Percentiles rank a stretch among this genome's conserved stretches.
Evolutionary conservation across 2,329 filamentous ascomycete species (phyloP).

Genomic region (Aspergillus aculeatus): DNA sequence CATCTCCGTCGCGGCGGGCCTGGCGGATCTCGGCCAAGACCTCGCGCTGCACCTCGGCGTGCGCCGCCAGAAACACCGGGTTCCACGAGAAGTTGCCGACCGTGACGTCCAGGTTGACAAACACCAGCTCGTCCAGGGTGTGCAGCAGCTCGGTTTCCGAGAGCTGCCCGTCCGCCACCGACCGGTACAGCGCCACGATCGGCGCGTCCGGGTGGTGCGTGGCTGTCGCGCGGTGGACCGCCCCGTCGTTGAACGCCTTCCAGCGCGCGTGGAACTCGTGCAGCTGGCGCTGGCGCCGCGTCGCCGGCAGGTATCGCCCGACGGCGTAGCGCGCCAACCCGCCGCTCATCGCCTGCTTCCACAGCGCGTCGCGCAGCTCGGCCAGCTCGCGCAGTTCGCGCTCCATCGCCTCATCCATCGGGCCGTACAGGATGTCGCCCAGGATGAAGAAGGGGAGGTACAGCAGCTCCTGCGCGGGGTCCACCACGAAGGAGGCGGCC

Average conservation of each 20-base stretch:
- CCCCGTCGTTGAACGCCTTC: slow-evolving; percentile 35
- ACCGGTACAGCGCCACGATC: slow-evolving; percentile 11
- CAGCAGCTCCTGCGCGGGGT: slow-evolving; percentile 33
- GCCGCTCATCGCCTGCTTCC: slow-evolving; percentile 35
- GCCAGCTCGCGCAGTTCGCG: slow-evolving; percentile 21
- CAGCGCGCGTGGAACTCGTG: slow-evolving; percentile 31
- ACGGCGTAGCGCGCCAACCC: slow-evolving; percentile 32
- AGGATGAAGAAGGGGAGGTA: slow-evolving; percentile 42
- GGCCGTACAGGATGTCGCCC: slow-evolving; percentile 42
- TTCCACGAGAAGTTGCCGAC: slow-evolving; percentile 46
- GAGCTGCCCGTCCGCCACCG: slow-evolving; percentile 22
- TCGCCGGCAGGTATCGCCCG: slow-evolving; percentile 14
- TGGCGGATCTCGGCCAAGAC: slow-evolving; percentile 19
- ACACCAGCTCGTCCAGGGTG: slow-evolving; percentile 50
- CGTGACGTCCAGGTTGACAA: slow-evolving; percentile 51
- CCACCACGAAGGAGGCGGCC: not conserved
- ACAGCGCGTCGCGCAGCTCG: slow-evolving; percentile 34
- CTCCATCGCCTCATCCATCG: slow-evolving; percentile 23
- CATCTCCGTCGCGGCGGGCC: not conserved
- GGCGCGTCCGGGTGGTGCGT: slow-evolving; percentile 5
- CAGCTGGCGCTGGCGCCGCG: slow-evolving; percentile 26
- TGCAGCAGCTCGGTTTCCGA: slow-evolving; percentile 36
- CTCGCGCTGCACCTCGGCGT: slow-evolving; percentile 32
- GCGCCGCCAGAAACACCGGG: slow-evolving; percentile 43
- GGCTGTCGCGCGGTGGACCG: slow-evolving; percentile 2